Conservation (phyloP, 2,329 filamentous ascomycete species). For the Colletotrichum sp. region DNA sequence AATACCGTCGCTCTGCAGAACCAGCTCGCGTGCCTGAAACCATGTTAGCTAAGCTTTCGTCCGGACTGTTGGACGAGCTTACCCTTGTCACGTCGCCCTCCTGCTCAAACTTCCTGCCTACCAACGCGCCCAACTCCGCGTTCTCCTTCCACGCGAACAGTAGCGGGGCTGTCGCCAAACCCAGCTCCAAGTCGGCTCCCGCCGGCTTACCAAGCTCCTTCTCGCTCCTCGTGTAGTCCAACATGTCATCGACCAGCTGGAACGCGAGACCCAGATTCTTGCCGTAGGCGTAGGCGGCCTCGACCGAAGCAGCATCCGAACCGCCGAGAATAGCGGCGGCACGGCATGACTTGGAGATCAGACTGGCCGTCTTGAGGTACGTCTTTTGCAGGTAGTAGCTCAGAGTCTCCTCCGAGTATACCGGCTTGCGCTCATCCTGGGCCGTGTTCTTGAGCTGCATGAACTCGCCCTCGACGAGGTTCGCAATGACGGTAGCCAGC, state of each 20-base stretch:
- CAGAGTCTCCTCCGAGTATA: constrained; percentile 87
- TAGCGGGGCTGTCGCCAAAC: constrained; percentile 90
- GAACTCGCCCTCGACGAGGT: constrained; percentile 97
- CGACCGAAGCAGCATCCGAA: constrained; percentile 77
- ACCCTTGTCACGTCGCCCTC: constrained; percentile 88
- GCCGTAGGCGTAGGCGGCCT: constrained; percentile 90
- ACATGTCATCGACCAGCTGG: constrained; percentile 96
- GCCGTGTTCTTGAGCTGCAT: constrained; percentile 99
- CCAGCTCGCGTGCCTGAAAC: constrained; percentile 81
- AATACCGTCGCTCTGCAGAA: constrained; percentile 83
- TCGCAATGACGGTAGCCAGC: constrained; percentile 94
- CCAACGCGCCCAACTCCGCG: constrained; percentile 82
- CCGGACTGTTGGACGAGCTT: constrained; percentile 35
- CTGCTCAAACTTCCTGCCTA: constrained; percentile 86
- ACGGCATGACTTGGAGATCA: constrained; percentile 96
- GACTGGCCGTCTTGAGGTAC: constrained; percentile 92
- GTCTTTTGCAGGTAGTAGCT: constrained; percentile 98
- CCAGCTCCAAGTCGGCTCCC: constrained; percentile 91
- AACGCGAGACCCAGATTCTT: constrained; percentile 95
- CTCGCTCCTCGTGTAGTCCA: constrained; percentile 91
- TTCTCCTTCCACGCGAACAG: constrained; percentile 95
- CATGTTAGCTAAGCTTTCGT: constrained; percentile 21
- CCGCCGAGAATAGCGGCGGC: constrained; percentile 87
- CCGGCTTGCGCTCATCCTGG: constrained; percentile 81
- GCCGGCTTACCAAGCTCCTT: constrained; percentile 92